Evolutionary conservation across 176 grass and related monocot genomes (phyloP).

Genomic region (Canna indica): DNA sequence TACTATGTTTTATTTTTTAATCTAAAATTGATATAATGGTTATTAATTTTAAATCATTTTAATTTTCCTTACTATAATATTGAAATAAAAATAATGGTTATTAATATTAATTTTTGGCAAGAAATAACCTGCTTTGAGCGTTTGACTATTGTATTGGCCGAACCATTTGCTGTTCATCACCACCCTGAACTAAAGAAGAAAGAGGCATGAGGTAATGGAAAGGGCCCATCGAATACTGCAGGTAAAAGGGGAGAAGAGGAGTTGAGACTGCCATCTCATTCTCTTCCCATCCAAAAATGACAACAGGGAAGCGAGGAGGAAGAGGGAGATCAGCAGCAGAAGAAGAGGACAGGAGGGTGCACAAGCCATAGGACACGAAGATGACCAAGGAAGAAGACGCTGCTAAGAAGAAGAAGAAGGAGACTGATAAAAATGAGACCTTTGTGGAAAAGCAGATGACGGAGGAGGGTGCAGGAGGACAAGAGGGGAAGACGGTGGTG

Average conservation of each 20-base stretch:
- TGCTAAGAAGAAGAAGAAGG: background rate
- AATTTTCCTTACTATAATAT: too few species aligned
- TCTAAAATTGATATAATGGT: too few species aligned
- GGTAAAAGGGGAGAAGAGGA: background rate
- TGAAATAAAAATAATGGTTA: too few species aligned
- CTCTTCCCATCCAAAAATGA: background rate
- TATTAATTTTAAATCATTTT: too few species aligned
- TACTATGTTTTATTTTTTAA: too few species aligned
- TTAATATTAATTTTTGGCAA: too few species aligned
- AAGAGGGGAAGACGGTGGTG: conserved; percentile 45
- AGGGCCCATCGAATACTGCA: background rate
- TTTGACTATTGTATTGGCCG: too few species aligned
- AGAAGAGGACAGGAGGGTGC: background rate
- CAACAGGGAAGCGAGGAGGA: background rate
- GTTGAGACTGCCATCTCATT: too few species aligned
- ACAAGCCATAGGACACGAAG: background rate
- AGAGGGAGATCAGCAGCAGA: background rate
- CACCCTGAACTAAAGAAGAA: background rate
- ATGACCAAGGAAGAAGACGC: background rate
- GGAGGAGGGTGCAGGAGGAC: background rate
- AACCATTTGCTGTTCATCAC: background rate
- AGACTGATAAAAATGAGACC: background rate
- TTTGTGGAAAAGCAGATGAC: background rate
- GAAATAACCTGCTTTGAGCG: too few species aligned
- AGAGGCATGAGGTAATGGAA: background rate